Conservation (phyloP, 192 early-diverging fungal species). For the Dissophora ornata region DNA sequence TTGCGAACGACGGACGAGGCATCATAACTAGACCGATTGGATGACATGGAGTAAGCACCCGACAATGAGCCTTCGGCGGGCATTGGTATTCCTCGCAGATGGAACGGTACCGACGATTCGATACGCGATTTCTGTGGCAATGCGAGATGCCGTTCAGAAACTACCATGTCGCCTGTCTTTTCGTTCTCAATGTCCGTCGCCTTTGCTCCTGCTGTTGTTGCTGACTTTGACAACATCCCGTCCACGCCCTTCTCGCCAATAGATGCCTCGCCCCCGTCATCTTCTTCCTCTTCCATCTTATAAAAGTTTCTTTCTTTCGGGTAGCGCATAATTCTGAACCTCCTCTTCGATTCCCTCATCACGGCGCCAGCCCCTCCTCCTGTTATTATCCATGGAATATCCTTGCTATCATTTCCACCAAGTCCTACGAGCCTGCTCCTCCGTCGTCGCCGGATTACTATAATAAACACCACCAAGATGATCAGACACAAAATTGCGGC, state of each 20-base stretch:
- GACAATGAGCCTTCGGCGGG: slow-evolving; percentile 4
- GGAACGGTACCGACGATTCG: too few species aligned
- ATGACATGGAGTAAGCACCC: slow-evolving; percentile 16
- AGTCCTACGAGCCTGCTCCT: not conserved
- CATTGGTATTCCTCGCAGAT: not conserved
- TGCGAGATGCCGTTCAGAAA: too few species aligned
- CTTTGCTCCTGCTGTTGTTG: not conserved
- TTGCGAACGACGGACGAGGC: slow-evolving; percentile 31
- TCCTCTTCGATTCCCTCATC: slow-evolving; percentile 29
- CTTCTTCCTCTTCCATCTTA: slow-evolving; percentile 38
- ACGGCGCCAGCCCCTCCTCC: slow-evolving; percentile 3
- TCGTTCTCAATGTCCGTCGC: too few species aligned
- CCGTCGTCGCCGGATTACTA: not conserved
- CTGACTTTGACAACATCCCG: not conserved
- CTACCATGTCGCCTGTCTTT: too few species aligned
- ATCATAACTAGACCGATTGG: slow-evolving; percentile 16
- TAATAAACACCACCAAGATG: too few species aligned
- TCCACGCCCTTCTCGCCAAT: not conserved
- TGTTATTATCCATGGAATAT: not conserved
- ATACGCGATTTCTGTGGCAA: too few species aligned
- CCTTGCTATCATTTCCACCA: not conserved
- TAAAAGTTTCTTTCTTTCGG: slow-evolving; percentile 33
- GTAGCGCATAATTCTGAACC: not conserved
- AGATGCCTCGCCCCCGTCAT: not conserved
- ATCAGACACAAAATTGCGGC: too few species aligned